Percentiles rank a stretch among this genome's conserved stretches.
phyloP scores from a whole-genome alignment of 164 flowering plant genomes.

The Hamamelis virginiana region DNA sequence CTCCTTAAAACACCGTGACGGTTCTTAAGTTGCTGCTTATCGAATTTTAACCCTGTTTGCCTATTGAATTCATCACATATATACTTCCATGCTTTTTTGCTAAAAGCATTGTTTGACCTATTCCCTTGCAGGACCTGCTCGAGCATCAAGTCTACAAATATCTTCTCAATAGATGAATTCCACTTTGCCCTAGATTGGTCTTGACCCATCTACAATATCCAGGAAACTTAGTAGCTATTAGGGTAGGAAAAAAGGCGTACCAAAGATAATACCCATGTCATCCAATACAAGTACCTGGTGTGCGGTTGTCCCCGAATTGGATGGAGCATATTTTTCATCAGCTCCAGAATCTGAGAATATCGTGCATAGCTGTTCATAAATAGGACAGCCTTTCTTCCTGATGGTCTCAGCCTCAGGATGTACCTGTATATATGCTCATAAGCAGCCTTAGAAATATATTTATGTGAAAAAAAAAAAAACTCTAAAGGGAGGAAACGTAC shows the following conservation, averaged over 20 bases:
- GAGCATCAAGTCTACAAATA: neutral
- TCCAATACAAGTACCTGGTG: slow-evolving; percentile 1
- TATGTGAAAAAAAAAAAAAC: neutral
- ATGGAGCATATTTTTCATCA: neutral
- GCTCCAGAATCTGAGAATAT: neutral
- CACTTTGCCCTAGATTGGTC: neutral
- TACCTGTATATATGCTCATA: neutral
- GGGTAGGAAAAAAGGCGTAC: neutral
- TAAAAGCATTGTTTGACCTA: slow-evolving; percentile 3
- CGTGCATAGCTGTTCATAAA: neutral
- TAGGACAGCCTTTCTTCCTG: slow-evolving; percentile 1
- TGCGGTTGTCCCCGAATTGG: neutral
- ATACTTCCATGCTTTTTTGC: neutral
- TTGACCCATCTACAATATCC: neutral
- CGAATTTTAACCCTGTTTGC: neutral
- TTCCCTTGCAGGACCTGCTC: slow-evolving; percentile 2
- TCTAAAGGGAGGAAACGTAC: neutral
- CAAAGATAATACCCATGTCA: neutral
- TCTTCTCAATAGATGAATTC: neutral
- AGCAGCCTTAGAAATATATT: neutral
- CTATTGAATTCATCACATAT: slow-evolving; percentile 1
- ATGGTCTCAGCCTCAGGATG: neutral
- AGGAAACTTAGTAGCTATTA: neutral
- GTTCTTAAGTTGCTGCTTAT: slow-evolving; percentile 1
- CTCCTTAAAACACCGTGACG: slow-evolving; percentile 3